Base-by-base conservation (phyloP, 306 rosid species). In the Dalbergia cochinchinensis region DNA sequence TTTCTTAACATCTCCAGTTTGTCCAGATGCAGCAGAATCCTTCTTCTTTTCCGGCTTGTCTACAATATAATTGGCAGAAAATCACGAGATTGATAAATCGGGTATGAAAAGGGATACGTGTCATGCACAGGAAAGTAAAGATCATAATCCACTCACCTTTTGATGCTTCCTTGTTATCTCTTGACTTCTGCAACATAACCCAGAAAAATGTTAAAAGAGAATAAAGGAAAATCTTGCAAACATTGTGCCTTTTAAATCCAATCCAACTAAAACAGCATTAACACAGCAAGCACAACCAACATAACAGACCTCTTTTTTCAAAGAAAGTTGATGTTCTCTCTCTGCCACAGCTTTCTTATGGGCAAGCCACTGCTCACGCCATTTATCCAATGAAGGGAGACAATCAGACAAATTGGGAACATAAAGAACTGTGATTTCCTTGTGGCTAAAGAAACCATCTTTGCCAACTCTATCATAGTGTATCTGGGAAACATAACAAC, bases 401-500 rank as follows among this genome's bases (percentile, higher is more conserved):
- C 99, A 96, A 16, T 90, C 93, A 26, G 98, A 93, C 82, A 96
- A 86, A 90, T 91, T 88, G 2, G 99, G 99, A 86, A 93, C 91
- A 82, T 85, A 93, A 5, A 96, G 85, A 39, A 91, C 99, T 58
- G 96, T 89, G 53, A 96, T 80, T 85, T 96, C 99, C 90, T 86
- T 93, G 81, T 96, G 99, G 86, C 99, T 91, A 83, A 93, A 91
- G 82, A 91, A 82, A 54, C 99, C 99, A 79, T 96, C 98, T 78
- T 91, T 87, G 59, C 98, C 99, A 70, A 83, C 34, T 89, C 98
- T 88, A 80, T 96, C 94, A 42, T 96, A 96, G 84, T 96, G 99
- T 81, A 96, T 91, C 99, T 96, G 93, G 70, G 80, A 74, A 75
- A 59, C 69, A 70, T 37, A 83, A 13, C 61, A 77, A 51, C 54